Evolutionary conservation across 1,284 basidiomycete species (phyloP), one percentile per base, ranked within the genome.

Genomic region (Cryptococcus hybrid): DNA sequence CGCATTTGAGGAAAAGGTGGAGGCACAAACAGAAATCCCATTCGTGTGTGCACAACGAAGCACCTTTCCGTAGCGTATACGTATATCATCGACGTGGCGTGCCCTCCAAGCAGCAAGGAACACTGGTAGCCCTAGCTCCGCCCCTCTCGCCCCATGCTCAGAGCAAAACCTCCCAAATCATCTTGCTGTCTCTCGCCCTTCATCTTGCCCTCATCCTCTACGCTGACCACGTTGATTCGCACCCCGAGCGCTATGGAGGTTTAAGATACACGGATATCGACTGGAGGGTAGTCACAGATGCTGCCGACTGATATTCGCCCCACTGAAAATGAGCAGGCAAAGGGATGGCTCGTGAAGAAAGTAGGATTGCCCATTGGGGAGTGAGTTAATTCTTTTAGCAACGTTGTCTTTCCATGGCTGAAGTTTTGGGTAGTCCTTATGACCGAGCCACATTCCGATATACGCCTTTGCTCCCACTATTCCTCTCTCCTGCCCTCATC

Each of bases 231-330:
- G 69, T 76, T 47, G 74, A 76, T 55, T 58, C 64, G 2, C 68
- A 76, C 58, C 69, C 74, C 13, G 70, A 71, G 24, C 51, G 58
- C 39, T 70, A 69, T 63, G 73, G 69, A 24, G 74, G 74, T 7
- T 56, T 98, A 37, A 93, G 93, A 73, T 99, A 98, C 75, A 99
- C 95, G 13, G 95, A 99, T 77, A 83, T 99, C 58, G 96, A 99
- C 79, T 99, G 98, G 77, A 84, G 86, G 45, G 95, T 99, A 62
- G 96, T 97, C 80, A 89, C 85, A 56, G 94, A 98, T 74, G 96
- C 94, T 3, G 63, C 67, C 57, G 44, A 44, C 47, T 69, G 52
- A 69, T 72, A 3, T 64, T 58, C 75, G 78, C 39, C 51, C 24
- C 24, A 24, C 24, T 24, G 24, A 24, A 24, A 24, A 24, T 24